Evolutionary conservation across 257 asterid genomes (phyloP), one percentile per base, ranked within the genome.

Genomic region (Nicotiana obtusifolia): DNA sequence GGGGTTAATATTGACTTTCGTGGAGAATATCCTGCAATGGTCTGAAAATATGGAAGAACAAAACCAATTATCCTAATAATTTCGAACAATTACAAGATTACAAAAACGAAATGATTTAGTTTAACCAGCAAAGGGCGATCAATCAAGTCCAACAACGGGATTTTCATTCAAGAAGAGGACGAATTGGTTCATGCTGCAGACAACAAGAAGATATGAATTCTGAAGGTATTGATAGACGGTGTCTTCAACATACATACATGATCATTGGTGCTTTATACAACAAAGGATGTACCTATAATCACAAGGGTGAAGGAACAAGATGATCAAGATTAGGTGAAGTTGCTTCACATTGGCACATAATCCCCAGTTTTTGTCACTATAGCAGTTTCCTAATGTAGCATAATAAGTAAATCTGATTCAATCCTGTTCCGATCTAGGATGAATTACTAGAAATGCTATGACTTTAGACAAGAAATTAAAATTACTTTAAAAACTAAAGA

Each of bases 11-110:
- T 71, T 26, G 91, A 77, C 44, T 83, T 83, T 64, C 81, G 79
- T 8, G 87, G 86, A 71, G 91, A 77, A 84, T 84, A 86, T 61
- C 54, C 84, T 10, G 86, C 80, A 33, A 82, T 53, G 14, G 90
- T 81, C 96, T 92, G 91, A 81, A 85, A 81, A 53, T 24, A 30
- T 5, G 26, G 16, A 78, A 78, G 37, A 60, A 31, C 2, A 78
- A 22, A 78, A 35, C 15, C 57, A 78, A 19, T 60, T 60, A 33
- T 41, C 0, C n/a, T 37, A 78, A 0, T 28, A 4, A 41, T 41
- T 41, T 41, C 11, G 13, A 9, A 9, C 13, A 11, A 41, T 41
- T 9, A 9, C 3, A 41, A 41, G 49, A 8, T 41, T 9, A 41
- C 49, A 41, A 8, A 41, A 41, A 41, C 13, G 3, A 11, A 41